These are phyloP conservation scores for Blakeslea trispora DNA, from an alignment of 371 early-diverging fungal genomes.

Conservation along the genomic window DNA sequence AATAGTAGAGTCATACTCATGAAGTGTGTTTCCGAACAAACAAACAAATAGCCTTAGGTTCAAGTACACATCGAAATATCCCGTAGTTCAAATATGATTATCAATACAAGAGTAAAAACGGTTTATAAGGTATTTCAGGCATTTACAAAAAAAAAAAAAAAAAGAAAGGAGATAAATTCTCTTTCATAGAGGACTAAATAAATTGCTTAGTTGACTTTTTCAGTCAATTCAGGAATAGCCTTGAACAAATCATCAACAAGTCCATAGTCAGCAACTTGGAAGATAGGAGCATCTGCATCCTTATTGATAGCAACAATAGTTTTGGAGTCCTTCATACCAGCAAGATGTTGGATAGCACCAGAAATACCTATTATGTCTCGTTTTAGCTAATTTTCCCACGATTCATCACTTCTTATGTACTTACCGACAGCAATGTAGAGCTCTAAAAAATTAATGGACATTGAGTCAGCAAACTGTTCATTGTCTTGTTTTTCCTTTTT, in stretches of 20 bases:
- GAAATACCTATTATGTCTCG: conserved; percentile 71
- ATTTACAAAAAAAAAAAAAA: too few species aligned
- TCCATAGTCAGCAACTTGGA: conserved; percentile 97
- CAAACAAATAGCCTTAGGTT: too few species aligned
- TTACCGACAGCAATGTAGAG: conserved; percentile 92
- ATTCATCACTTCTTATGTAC: conserved; percentile 2
- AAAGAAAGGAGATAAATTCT: not conserved
- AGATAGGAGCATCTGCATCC: conserved; percentile 98
- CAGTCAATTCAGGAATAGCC: conserved; percentile 90
- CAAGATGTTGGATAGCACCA: conserved; percentile 97
- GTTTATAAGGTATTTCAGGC: conserved; percentile 2
- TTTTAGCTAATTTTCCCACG: conserved; percentile 15
- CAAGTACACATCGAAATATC: too few species aligned
- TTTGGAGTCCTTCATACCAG: conserved; percentile 99
- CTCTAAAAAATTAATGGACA: conserved; percentile 51
- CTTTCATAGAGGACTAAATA: not conserved
- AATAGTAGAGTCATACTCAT: too few species aligned
- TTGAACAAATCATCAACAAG: conserved; percentile 95
- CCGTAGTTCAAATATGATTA: too few species aligned
- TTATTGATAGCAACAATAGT: conserved; percentile 98
- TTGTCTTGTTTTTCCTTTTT: too few species aligned
- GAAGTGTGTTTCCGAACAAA: too few species aligned
- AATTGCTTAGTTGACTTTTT: conserved; percentile 62
- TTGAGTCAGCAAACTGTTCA: too few species aligned
- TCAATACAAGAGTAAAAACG: not conserved